phyloP scores from a whole-genome alignment of 805 yeast genomes.

The Spathaspora girioi region DNA sequence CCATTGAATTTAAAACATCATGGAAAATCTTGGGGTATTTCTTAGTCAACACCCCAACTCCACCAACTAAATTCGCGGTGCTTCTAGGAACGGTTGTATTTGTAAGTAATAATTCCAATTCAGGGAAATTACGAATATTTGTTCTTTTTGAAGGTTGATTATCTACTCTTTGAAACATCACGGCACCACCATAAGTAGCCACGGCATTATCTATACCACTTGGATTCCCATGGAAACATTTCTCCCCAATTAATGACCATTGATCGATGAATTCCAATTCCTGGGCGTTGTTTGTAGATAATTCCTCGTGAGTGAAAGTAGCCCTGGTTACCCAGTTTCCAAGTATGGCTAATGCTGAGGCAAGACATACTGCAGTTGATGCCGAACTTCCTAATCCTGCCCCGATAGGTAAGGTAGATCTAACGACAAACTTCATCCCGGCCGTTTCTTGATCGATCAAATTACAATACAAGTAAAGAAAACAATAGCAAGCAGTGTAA shows the following conservation, averaged over 20 bases:
- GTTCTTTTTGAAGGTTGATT: constrained; percentile 57
- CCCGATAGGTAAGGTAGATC: constrained; percentile 89
- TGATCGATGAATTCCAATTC: constrained; percentile 65
- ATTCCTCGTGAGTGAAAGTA: constrained; percentile 26
- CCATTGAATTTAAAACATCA: constrained; percentile 74
- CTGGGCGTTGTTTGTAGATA: constrained; percentile 22
- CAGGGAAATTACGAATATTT: constrained; percentile 70
- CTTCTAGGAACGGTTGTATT: constrained; percentile 86
- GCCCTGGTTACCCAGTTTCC: constrained; percentile 53
- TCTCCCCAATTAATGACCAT: constrained; percentile 93
- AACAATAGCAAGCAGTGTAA: constrained; percentile 76
- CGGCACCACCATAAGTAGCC: constrained; percentile 95
- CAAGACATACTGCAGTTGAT: constrained; percentile 77
- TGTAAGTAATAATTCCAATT: constrained; percentile 69
- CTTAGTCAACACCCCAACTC: constrained; percentile 56
- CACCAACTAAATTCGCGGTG: constrained; percentile 78
- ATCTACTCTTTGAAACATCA: constrained; percentile 72
- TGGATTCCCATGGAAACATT: constrained; percentile 94
- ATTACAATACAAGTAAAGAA: constrained; percentile 69
- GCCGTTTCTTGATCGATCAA: constrained; percentile 46
- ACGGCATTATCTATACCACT: constrained; percentile 96
- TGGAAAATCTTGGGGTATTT: constrained; percentile 53
- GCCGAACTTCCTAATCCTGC: constrained; percentile 98
- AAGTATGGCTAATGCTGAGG: constrained; percentile 65
- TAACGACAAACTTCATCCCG: constrained; percentile 59